Evolutionary conservation across 345 rosid species (phyloP), one percentile per base, ranked within the genome.

Genomic region (Hibiscus tridactylites): DNA sequence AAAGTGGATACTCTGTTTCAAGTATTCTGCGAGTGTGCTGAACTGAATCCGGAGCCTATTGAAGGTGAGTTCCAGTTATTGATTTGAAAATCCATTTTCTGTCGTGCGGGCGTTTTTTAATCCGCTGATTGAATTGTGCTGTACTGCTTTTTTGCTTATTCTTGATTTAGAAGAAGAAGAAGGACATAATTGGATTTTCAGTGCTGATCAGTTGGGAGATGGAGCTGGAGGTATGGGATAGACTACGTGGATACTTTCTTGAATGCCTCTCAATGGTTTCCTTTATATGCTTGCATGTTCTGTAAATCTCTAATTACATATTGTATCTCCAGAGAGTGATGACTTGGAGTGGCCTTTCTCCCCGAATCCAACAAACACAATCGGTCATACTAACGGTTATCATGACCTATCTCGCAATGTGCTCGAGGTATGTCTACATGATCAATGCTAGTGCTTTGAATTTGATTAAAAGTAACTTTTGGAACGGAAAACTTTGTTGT

Each of bases 1-100:
- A 42, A 71, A 96, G 98, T 96, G 98, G 96, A 91, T 79, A 83
- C 83, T 57, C 74, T 96, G 61, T 96, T 96, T 82, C 88, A 88
- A 77, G 71, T 90, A 35, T 91, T 96, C 73, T 92, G 96, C 3
- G 90, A 92, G 79, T 88, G 99, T 63, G 96, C 98, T 19, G 97
- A 90, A 83, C 85, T 96, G 53, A 96, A 96, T 86, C 98, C 99
- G 1, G 96, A 92, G 71, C 96, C 92, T 13, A 61, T 86, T 67
- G 90, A 86, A 79, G 97, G 97, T 92, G 81, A 79, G 80, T 49
- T 2, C 75, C 56, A 71, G 59, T 17, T 47, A 37, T 72, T 65
- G 19, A 58, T 31, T n/a, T 9, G 28, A 19, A 60, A 17, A 37
- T 29, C 8, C 1, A 58, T 21, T 65, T 56, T 42, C 16, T 21